phyloP scores from a whole-genome alignment of 2,329 filamentous ascomycete genomes.

The Fusarium sp. region DNA sequence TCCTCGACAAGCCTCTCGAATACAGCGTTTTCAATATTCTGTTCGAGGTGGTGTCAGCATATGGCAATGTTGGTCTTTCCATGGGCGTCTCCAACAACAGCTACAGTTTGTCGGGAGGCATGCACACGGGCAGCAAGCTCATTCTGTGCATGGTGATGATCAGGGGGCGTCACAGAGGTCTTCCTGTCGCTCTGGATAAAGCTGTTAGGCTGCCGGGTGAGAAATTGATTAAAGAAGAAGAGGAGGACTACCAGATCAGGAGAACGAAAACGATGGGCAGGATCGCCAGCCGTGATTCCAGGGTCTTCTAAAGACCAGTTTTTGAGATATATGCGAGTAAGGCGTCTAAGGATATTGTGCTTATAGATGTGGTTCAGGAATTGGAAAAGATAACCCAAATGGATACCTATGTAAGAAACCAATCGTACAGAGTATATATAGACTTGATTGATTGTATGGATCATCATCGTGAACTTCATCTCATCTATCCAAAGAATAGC shows the following conservation, averaged over 20 bases:
- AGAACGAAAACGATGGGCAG: slow-evolving; percentile 44
- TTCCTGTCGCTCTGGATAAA: slow-evolving; percentile 67
- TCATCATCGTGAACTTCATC: slow-evolving; percentile 11
- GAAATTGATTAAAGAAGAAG: slow-evolving; percentile 46
- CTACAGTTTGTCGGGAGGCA: slow-evolving; percentile 67
- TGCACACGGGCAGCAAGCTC: slow-evolving; percentile 68
- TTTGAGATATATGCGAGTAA: neutral
- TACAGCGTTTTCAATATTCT: slow-evolving; percentile 72
- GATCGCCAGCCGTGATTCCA: slow-evolving; percentile 42
- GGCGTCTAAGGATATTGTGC: slow-evolving; percentile 25
- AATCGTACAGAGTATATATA: slow-evolving; percentile 21
- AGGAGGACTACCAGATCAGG: slow-evolving; percentile 47
- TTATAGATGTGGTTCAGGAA: slow-evolving; percentile 6
- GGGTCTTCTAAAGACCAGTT: slow-evolving; percentile 10
- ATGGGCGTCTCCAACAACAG: slow-evolving; percentile 65
- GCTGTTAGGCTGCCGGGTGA: slow-evolving; percentile 60
- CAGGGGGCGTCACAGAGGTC: slow-evolving; percentile 65
- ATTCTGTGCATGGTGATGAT: slow-evolving; percentile 69
- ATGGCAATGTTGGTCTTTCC: slow-evolving; percentile 72
- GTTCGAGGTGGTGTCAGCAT: slow-evolving; percentile 69
- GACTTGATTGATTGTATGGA: neutral
- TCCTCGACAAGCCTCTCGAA: slow-evolving; percentile 60
- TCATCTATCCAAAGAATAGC: slow-evolving; percentile 61
- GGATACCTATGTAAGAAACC: neutral
- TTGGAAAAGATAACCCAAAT: slow-evolving; percentile 6